phyloP scores from a whole-genome alignment of 352 stramenopile genomes.

The Phytophthora hibernalis region DNA sequence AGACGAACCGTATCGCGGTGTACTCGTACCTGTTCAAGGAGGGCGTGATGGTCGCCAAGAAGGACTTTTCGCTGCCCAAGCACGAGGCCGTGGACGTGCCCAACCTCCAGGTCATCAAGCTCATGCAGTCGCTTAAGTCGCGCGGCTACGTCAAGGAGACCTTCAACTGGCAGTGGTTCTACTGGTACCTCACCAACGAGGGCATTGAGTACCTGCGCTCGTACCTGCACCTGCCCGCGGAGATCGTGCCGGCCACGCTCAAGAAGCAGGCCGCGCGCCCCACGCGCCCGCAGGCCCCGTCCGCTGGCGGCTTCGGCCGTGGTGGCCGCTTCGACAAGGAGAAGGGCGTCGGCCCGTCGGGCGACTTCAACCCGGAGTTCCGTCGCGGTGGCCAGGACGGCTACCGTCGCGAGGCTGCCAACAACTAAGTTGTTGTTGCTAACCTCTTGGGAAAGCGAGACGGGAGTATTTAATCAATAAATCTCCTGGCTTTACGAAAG shows the following conservation, averaged over 20 bases:
- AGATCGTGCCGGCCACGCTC: conserved; percentile 99
- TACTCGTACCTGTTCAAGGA: conserved; percentile 99
- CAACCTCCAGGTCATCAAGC: conserved; percentile 98
- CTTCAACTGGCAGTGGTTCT: conserved; percentile 99
- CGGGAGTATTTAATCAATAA: conserved; percentile 78
- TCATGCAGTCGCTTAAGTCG: conserved; percentile 99
- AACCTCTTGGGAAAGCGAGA: conserved; percentile 43
- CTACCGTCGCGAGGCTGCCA: conserved; percentile 88
- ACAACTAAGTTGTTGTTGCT: conserved; percentile 73
- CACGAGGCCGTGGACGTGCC: conserved; percentile 98
- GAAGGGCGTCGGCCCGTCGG: conserved; percentile 88
- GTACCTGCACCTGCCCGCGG: conserved; percentile 97
- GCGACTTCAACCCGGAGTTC: conserved; percentile 92
- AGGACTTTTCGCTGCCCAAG: conserved; percentile 89
- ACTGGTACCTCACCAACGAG: conserved; percentile 99
- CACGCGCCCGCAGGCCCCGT: conserved; percentile 80
- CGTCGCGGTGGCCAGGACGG: conserved; percentile 83
- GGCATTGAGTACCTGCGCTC: conserved; percentile 99
- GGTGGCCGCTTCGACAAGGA: conserved; percentile 91
- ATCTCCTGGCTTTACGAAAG: conserved; percentile 69
- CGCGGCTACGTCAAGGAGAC: conserved; percentile 98
- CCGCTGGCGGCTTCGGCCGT: conserved; percentile 80
- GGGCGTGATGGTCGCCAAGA: conserved; percentile 92
- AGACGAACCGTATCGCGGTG: conserved; percentile 99
- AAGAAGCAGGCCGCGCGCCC: conserved; percentile 95